Conservation (phyloP, 805 yeast species). For the Starmera amethionina region DNA sequence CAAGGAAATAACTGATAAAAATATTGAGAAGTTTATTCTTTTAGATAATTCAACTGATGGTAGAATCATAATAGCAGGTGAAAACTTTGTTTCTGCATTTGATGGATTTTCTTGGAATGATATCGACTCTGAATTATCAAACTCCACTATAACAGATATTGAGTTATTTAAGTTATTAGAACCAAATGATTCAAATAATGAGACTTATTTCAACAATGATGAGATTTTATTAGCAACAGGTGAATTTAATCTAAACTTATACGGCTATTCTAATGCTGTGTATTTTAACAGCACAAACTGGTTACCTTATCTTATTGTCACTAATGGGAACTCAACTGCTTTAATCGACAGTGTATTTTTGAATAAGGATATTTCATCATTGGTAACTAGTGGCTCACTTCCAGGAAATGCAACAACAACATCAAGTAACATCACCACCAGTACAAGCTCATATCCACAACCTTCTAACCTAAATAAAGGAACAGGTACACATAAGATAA, state of each 20-base stretch:
- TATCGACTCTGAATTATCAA: constrained; percentile 27
- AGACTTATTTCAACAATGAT: constrained; percentile 31
- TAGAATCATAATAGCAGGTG: constrained; percentile 33
- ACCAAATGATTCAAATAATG: constrained; percentile 20
- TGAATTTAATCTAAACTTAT: constrained; percentile 31
- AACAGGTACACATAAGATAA: constrained; percentile 17
- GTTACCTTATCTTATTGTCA: constrained; percentile 52
- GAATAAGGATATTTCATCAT: constrained; percentile 27
- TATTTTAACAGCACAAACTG: constrained; percentile 56
- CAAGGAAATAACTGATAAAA: constrained; percentile 6
- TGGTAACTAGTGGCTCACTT: constrained; percentile 18
- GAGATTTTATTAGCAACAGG: constrained; percentile 53
- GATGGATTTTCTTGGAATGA: constrained; percentile 40
- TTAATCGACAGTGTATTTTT: constrained; percentile 22
- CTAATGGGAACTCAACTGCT: constrained; percentile 14
- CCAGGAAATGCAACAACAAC: constrained; percentile 11
- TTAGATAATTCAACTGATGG: constrained; percentile 35
- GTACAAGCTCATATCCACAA: constrained; percentile 9
- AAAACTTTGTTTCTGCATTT: constrained; percentile 24
- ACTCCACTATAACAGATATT: constrained; percentile 35
- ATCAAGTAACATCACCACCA: constrained; percentile 8
- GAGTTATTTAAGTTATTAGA: constrained; percentile 28
- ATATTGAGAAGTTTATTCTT: constrained; percentile 33
- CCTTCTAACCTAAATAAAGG: constrained; percentile 1
- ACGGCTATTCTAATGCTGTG: constrained; percentile 54